Percentiles rank a stretch among this genome's conserved stretches.
phyloP scores from a whole-genome alignment of 1,139 yeast genomes.

The Zygosaccharomyces sapae region DNA sequence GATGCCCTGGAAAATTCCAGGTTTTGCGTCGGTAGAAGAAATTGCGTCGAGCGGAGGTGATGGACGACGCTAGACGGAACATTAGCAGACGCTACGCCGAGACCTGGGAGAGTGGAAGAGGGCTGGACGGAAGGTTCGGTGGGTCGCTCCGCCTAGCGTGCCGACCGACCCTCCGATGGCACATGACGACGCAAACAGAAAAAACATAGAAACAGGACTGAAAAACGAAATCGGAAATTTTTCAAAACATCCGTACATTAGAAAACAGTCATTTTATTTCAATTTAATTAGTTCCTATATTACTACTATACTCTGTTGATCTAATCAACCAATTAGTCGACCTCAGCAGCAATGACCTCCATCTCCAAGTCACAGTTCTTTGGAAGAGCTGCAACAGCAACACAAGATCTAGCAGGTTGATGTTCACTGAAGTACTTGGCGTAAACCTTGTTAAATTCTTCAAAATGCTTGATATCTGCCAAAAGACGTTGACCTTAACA shows the following conservation, averaged over 20 bases:
- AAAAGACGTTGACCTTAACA: slow-evolving; percentile 84
- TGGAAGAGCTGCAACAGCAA: slow-evolving; percentile 84
- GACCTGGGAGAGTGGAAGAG: not conserved
- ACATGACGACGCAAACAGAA: too few species aligned
- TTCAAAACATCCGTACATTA: too few species aligned
- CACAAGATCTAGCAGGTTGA: slow-evolving; percentile 95
- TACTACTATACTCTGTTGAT: too few species aligned
- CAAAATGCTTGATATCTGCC: slow-evolving; percentile 81
- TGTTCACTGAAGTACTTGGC: slow-evolving; percentile 73
- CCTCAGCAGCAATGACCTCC: slow-evolving; percentile 76
- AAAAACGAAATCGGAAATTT: too few species aligned
- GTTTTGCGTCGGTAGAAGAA: slow-evolving; percentile 1
- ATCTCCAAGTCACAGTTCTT: slow-evolving; percentile 68
- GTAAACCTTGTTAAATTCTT: slow-evolving; percentile 77
- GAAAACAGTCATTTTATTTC: too few species aligned
- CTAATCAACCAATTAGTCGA: slow-evolving; percentile 13
- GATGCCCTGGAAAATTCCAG: slow-evolving; percentile 6
- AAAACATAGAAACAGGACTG: too few species aligned
- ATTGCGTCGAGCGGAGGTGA: not conserved
- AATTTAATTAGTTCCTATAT: too few species aligned
- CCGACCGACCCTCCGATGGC: too few species aligned
- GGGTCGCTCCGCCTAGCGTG: too few species aligned
- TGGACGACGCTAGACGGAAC: not conserved
- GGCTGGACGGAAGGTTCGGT: not conserved
- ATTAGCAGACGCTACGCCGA: not conserved